These are phyloP conservation scores for Didymella segeticola DNA, from an alignment of 2,329 filamentous ascomycete species.

Conservation along the genomic window DNA sequence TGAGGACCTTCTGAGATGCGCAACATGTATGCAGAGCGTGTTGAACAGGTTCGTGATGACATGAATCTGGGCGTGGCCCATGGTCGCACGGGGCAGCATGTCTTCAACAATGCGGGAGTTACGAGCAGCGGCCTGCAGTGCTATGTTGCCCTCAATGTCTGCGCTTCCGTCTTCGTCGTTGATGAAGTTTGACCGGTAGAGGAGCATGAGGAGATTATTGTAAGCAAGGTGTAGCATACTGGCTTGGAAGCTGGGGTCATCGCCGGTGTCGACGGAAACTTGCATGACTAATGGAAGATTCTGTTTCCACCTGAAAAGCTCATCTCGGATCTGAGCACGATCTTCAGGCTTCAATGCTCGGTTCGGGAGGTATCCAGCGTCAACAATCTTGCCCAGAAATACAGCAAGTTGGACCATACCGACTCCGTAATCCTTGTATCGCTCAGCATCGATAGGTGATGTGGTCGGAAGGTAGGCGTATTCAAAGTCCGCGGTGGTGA, in stretches of 20 bases:
- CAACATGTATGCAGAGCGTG: slow-evolving; percentile 57
- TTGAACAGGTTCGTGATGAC: slow-evolving; percentile 59
- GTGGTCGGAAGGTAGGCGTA: slow-evolving; percentile 37
- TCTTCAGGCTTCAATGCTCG: slow-evolving; percentile 26
- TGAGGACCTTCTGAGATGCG: slow-evolving; percentile 49
- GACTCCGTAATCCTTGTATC: slow-evolving; percentile 43
- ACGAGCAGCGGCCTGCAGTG: slow-evolving; percentile 55
- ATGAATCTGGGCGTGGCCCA: slow-evolving; percentile 56
- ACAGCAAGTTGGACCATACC: slow-evolving; percentile 51
- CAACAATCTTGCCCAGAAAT: slow-evolving; percentile 49
- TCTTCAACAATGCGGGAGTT: slow-evolving; percentile 58
- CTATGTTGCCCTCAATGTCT: slow-evolving; percentile 48
- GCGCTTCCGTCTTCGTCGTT: slow-evolving; percentile 43
- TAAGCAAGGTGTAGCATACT: slow-evolving; percentile 54
- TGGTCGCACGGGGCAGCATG: slow-evolving; percentile 53
- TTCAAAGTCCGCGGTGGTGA: slow-evolving; percentile 49
- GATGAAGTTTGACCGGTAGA: slow-evolving; percentile 55
- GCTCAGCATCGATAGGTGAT: slow-evolving; percentile 38
- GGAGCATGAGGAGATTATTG: slow-evolving; percentile 56
- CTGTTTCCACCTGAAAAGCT: slow-evolving; percentile 51
- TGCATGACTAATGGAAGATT: slow-evolving; percentile 47
- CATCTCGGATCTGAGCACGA: slow-evolving; percentile 33
- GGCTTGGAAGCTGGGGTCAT: slow-evolving; percentile 47
- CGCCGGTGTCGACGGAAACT: slow-evolving; percentile 38
- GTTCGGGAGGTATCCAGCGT: slow-evolving; percentile 44